phyloP scores from a whole-genome alignment of 2,329 filamentous ascomycete genomes.

The Dactylellina drechsleri region DNA sequence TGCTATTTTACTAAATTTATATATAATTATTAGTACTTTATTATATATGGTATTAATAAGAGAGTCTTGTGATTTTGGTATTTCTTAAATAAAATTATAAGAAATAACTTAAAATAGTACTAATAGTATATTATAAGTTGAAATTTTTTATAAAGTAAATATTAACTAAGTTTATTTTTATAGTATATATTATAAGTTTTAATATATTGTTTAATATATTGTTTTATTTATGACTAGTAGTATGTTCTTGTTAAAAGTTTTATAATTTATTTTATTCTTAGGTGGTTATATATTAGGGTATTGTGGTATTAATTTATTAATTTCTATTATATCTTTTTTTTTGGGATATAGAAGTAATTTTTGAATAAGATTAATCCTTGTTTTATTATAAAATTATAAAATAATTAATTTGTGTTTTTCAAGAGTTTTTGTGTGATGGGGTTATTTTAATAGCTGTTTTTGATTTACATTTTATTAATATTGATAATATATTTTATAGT shows the following conservation, averaged over 20 bases:
- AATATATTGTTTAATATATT: slow-evolving; percentile 26
- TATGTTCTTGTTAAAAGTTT: slow-evolving; percentile 1
- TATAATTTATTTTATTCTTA: slow-evolving; percentile 55
- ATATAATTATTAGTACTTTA: no score
- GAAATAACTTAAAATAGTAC: no score
- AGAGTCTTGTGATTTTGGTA: no score
- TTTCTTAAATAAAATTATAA: no score
- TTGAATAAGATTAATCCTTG: not conserved
- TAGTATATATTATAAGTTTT: slow-evolving; percentile 23
- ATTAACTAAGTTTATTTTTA: no score
- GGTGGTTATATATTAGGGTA: slow-evolving; percentile 26
- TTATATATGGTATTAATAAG: no score
- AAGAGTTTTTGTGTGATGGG: slow-evolving; percentile 29
- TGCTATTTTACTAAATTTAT: no score
- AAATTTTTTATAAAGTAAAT: no score
- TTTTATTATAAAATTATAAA: not conserved
- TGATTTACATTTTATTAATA: not conserved
- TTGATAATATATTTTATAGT: not conserved
- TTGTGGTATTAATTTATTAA: slow-evolving; percentile 20
- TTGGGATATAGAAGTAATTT: not conserved
- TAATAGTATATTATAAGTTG: no score
- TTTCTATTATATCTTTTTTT: not conserved
- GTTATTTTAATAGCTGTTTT: no score
- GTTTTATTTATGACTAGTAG: slow-evolving; percentile 6
- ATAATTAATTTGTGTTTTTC: slow-evolving; percentile 15